Conservation (phyloP, 768 basidiomycete species). For the Candolleomyces aberdarensis region DNA sequence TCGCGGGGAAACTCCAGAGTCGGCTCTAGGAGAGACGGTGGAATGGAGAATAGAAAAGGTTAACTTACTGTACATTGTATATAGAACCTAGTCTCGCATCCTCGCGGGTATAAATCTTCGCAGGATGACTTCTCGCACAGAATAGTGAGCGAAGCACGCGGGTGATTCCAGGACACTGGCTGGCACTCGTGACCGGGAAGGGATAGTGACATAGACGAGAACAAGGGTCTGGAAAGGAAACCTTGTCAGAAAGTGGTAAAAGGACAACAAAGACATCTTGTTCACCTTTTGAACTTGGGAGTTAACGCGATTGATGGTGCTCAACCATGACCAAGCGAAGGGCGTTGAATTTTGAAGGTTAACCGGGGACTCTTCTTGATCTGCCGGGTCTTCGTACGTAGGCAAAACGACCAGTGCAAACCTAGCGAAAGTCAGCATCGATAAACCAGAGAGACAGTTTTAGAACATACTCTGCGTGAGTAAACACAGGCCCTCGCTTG, state of each 20-base stretch:
- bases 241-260: neutral
- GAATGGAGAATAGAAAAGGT: neutral
- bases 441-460: neutral
- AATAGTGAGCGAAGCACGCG: conserved; percentile 71
- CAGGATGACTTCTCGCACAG: conserved; percentile 79
- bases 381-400: conserved; percentile 79
- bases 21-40: neutral
- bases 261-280: neutral
- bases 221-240: conserved; percentile 68
- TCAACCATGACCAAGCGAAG: conserved; percentile 93
- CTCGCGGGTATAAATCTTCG: conserved; percentile 88
- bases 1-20: neutral
- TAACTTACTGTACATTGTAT: neutral
- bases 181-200: conserved; percentile 59
- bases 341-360: conserved; percentile 63
- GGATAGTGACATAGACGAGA: conserved; percentile 90
- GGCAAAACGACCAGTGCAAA: conserved; percentile 91
- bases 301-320: conserved; percentile 95
- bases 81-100: conserved; percentile 68
- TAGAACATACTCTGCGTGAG: conserved; percentile 82
- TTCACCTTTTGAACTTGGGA: conserved; percentile 93
- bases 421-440: conserved; percentile 35
- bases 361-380: conserved; percentile 63
- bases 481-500: conserved; percentile 90
- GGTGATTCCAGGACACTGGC: conserved; percentile 59